Percentiles rank a stretch among this genome's conserved stretches.
These are phyloP conservation scores for Populus hybrid DNA, from an alignment of 441 rosid species.

Conservation along the genomic window DNA sequence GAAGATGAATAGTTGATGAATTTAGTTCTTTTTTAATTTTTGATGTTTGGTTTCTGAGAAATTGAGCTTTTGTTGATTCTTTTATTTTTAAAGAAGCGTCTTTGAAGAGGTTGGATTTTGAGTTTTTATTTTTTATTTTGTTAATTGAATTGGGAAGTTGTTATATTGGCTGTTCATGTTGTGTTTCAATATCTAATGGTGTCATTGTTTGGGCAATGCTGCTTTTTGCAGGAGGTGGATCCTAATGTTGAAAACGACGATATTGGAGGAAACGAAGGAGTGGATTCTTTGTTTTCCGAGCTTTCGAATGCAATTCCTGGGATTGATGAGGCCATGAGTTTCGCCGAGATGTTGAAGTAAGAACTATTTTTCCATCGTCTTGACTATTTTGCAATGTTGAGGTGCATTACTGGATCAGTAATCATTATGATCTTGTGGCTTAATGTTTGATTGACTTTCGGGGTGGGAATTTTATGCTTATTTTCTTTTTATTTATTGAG, in stretches of 20 bases:
- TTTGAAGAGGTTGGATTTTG: not conserved
- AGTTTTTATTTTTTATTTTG: not conserved
- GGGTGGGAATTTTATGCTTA: not conserved
- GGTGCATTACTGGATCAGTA: not conserved
- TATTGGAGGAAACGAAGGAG: slow-evolving; percentile 61
- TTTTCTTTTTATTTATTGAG: not conserved
- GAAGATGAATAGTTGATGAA: not conserved
- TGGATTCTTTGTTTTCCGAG: slow-evolving; percentile 89
- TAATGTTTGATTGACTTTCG: not conserved
- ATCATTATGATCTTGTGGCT: not conserved
- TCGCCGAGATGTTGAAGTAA: slow-evolving; percentile 97
- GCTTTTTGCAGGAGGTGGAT: slow-evolving; percentile 82
- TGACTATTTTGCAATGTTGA: slow-evolving; percentile 11
- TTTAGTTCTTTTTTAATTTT: slow-evolving; percentile 3
- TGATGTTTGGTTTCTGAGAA: slow-evolving; percentile 1
- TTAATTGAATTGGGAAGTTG: not conserved
- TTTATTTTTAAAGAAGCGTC: not conserved
- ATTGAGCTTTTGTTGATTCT: not conserved
- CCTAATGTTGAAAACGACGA: slow-evolving; percentile 90
- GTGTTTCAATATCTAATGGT: not conserved
- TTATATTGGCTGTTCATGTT: not conserved
- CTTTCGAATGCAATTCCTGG: slow-evolving; percentile 97
- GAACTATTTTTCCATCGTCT: slow-evolving; percentile 24
- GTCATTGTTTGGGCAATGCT: slow-evolving; percentile 15
- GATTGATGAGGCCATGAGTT: slow-evolving; percentile 98